Percentiles rank a stretch among this genome's conserved stretches.
Evolutionary conservation across 1,139 yeast species (phyloP).

Genomic region (Lodderomyces theae): DNA sequence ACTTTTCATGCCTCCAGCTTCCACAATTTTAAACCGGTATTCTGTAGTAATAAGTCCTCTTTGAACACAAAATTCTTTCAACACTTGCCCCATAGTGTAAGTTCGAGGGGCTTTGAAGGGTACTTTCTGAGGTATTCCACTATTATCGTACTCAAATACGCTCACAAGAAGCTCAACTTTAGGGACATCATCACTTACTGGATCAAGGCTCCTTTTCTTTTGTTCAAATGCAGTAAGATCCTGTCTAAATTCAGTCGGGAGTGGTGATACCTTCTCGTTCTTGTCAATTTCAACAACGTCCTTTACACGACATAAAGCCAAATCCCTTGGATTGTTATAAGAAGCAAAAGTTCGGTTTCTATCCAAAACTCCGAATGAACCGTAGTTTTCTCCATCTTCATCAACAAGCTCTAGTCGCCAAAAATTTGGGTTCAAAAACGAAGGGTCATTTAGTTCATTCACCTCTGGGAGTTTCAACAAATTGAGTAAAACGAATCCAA

Average conservation of each 20-base stretch:
- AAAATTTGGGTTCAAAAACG: constrained; percentile 49
- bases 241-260: constrained; percentile 44
- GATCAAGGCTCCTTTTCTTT: constrained; percentile 14
- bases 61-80: constrained; percentile 32
- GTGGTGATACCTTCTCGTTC: constrained; percentile 49
- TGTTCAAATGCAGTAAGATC: constrained; percentile 21
- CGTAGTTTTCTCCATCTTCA: constrained; percentile 79
- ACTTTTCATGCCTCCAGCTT: constrained; percentile 9
- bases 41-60: constrained; percentile 27
- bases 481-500: constrained; percentile 55
- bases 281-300: constrained; percentile 31
- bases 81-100: constrained; percentile 30
- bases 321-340: constrained; percentile 62
- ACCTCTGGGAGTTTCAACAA: constrained; percentile 24
- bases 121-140: constrained; percentile 10
- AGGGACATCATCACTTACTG: constrained; percentile 6
- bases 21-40: constrained; percentile 15
- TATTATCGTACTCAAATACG: constrained; percentile 12
- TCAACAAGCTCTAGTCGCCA: constrained; percentile 73
- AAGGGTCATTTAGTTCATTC: constrained; percentile 15
- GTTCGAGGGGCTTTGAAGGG: constrained; percentile 12
- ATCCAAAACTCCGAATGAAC: constrained; percentile 67
- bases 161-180: constrained; percentile 13
- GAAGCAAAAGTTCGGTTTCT: constrained; percentile 53
- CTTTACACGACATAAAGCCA: constrained; percentile 53